Evolutionary conservation across 2,329 filamentous ascomycete genomes (phyloP), one percentile per base, ranked within the genome.

Genomic region (Penicillium sp.): DNA sequence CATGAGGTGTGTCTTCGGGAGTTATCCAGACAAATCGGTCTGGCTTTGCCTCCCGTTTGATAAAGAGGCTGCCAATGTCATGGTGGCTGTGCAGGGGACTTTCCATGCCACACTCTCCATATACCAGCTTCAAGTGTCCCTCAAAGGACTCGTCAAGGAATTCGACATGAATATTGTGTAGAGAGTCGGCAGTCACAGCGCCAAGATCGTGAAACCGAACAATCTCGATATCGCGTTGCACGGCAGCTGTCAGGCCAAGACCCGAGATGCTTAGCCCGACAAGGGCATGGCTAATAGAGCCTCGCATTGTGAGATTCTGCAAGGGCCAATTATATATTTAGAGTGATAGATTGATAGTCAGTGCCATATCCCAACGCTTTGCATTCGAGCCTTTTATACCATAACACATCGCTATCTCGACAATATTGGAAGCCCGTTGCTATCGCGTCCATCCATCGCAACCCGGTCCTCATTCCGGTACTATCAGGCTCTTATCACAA

Each of bases 91-190:
- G 68, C 4, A 70, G 61, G 9, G 70, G 61, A 9, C 70, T 61
- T 22, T 65, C 51, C 63, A 81, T 77, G 49, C 77, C 70, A 63
- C 82, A 84, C 47, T 76, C 68, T 1, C 82, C 83, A 64, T 84
- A 82, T 7, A 82, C 76, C 26, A 83, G 65, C 2, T 75, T 74
- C 9, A 84, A 60, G 17, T 80, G 72, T 7, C 82, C 82, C 59
- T 82, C 79, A 33, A 81, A 78, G 22, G 73, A 71, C 19, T 75
- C 71, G 42, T 75, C 74, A 17, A 66, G 26, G 62, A 80, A 83
- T 5, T 72, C 75, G 22, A 85, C 71, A 47, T 84, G 78, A 33
- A 85, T 74, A 66, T 85, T 85, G 67, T 85, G 81, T 62, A 85
- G 66, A 0, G 79, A 80, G 60, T 78, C 77, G 0, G 75, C 64